Evolutionary conservation across 306 rosid species (phyloP).

Genomic region (Cucumis melo): DNA sequence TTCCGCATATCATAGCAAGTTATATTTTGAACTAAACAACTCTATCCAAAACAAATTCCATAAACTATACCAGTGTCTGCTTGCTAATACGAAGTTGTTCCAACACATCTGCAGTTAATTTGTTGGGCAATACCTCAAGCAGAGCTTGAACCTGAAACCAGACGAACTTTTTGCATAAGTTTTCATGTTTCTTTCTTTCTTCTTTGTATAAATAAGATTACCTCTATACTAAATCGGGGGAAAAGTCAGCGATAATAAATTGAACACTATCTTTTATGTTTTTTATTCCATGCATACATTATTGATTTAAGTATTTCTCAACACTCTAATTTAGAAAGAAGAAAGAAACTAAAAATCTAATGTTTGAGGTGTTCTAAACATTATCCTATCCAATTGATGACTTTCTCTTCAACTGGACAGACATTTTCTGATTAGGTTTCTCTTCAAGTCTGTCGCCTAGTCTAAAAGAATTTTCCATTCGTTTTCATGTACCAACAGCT

Average conservation of each 20-base stretch:
- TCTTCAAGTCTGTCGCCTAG: background rate
- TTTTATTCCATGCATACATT: background rate
- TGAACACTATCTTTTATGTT: background rate
- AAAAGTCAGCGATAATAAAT: background rate
- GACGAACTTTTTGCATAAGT: background rate
- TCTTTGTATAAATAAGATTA: background rate
- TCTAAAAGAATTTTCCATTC: background rate
- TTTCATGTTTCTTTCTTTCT: background rate
- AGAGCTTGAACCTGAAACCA: slow-evolving; percentile 63
- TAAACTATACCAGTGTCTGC: slow-evolving; percentile 68
- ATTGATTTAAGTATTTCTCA: background rate
- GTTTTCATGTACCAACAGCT: background rate
- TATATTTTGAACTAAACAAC: background rate
- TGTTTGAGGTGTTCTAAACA: background rate
- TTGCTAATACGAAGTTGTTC: slow-evolving; percentile 97
- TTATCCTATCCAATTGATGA: background rate
- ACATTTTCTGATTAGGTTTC: background rate
- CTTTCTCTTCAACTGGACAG: background rate
- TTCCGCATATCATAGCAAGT: background rate
- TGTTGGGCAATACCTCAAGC: slow-evolving; percentile 78
- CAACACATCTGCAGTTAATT: slow-evolving; percentile 71
- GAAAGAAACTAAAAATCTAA: no score
- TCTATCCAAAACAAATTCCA: background rate
- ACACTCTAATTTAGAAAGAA: no score
- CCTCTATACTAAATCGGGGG: background rate